Evolutionary conservation across 176 grass and related monocot species (phyloP).

Genomic region (Raddia guianensis): DNA sequence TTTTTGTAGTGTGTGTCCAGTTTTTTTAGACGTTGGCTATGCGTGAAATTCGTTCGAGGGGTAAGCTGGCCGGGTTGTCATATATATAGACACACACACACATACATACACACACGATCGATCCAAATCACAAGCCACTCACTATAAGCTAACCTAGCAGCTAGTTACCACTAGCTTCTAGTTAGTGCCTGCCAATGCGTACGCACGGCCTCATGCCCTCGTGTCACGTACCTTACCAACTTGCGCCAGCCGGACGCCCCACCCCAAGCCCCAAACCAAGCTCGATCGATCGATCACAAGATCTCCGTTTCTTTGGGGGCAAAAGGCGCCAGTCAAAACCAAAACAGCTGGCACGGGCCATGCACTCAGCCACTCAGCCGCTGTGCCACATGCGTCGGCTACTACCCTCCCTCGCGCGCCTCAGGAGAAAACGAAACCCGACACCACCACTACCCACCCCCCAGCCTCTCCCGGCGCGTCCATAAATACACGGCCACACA

Average conservation of each 20-base stretch:
- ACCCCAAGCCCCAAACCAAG: not conserved
- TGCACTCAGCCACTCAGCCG: no score
- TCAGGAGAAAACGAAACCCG: conserved; percentile 46
- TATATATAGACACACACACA: no score
- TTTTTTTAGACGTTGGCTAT: no score
- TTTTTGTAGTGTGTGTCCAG: no score
- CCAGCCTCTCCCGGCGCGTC: not conserved
- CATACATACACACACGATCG: no score
- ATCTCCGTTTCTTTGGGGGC: not conserved
- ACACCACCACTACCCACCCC: not conserved
- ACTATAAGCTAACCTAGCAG: no score
- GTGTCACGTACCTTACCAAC: not conserved
- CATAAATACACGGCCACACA: conserved; percentile 43
- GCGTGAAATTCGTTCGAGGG: no score
- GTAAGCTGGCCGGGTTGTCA: no score
- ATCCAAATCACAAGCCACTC: no score
- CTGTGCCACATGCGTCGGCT: conserved; percentile 48
- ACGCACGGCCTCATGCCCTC: not conserved
- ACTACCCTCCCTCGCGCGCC: not conserved
- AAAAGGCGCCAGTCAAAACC: not conserved
- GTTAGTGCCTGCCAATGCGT: not conserved
- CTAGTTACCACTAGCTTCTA: no score
- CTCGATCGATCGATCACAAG: conserved; percentile 23
- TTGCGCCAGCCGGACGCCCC: not conserved
- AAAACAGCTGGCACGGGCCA: conserved; percentile 44